Base-by-base conservation (phyloP, 1,284 basidiomycete genomes). In the Apiotrichum domesticum region DNA sequence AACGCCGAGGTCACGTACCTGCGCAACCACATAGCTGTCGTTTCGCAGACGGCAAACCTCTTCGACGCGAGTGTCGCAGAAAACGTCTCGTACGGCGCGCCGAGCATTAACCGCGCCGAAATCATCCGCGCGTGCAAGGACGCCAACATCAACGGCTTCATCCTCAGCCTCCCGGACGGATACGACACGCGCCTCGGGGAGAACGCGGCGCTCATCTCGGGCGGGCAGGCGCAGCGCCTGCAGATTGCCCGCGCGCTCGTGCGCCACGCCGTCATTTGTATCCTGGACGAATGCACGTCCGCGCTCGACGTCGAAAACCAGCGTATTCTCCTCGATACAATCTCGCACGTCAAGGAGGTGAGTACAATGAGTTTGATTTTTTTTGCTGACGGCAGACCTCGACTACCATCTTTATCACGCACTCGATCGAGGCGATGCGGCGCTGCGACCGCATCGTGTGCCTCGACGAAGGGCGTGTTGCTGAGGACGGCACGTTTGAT, bases 211-310 rank as follows among this genome's bases (percentile, higher is more conserved):
- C 82, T 92, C 50, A 84, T 98, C 57, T 95, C 91, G 0, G 95
- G 95, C 35, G 95, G 95, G 1, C 95, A 98, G 72, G 90, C 88
- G 2, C 95, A 98, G 76, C 83, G 95, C 3, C 76, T 98, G 7
- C 87, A 89, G 68, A 92, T 98, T 63, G 95, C 95, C 0, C 83
- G 95, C 2, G 92, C 93, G 0, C 81, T 98, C 13, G 85, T 87
- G n/a, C 72, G 79, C 7, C 79, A 84, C 10, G 80, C 87, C 0
- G 81, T 80, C 39, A 82, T 96, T n/a, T 80, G 97, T 35, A 85
- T 98, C 49, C 79, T 98, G 49, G 95, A 98, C 75, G 95, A 98
- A 75, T 95, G 90, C 71, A 98, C 95, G 6, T 87, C 85, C 43
- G 90, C 94, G 6, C 79, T 98, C 56, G 95, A 98, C 72, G 78